A percentile compares a stretch with the other conserved stretches of the same genome.
These are phyloP conservation scores for Penicillium ochrochloron DNA, from an alignment of 495 filamentous ascomycete species.

Conservation along the genomic window DNA sequence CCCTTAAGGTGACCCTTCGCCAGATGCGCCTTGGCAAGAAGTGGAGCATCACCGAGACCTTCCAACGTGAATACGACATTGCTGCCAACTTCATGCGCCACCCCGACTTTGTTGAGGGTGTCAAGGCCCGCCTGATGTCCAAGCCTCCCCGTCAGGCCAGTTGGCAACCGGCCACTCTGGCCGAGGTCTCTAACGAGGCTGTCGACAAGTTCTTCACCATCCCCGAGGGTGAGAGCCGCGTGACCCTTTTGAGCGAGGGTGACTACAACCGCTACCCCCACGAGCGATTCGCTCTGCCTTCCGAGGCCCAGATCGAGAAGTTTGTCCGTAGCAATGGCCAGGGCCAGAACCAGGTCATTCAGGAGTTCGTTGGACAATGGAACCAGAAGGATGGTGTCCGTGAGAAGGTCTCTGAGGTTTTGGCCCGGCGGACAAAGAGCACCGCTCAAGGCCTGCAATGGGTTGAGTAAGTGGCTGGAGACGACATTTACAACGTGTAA, in stretches of 20 bases:
- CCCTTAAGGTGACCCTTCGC: conserved; percentile 77
- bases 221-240: conserved; percentile 39
- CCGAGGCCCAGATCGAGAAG: conserved; percentile 68
- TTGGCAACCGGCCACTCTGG: conserved; percentile 75
- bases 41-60: conserved; percentile 83
- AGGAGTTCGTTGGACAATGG: conserved; percentile 38
- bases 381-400: conserved; percentile 45
- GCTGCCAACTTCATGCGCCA: conserved; percentile 83
- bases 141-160: conserved; percentile 61
- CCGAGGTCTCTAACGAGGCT: conserved; percentile 57
- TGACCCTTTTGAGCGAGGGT: conserved; percentile 58
- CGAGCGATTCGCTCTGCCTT: conserved; percentile 68
- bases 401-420: conserved; percentile 48
- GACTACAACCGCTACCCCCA: conserved; percentile 75
- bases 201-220: conserved; percentile 65
- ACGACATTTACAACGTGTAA: conserved; percentile 28
- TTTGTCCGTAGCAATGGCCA: conserved; percentile 43
- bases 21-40: conserved; percentile 74
- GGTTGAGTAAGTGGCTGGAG: conserved; percentile 26
- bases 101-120: conserved; percentile 87
- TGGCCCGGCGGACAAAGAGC: conserved; percentile 33
- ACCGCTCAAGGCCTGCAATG: conserved; percentile 35
- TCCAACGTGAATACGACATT: conserved; percentile 79
- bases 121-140: conserved; percentile 72
- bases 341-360: conserved; percentile 23